Percentiles rank a stretch among this genome's conserved stretches.
These are phyloP conservation scores for Achaetomium macrosporum DNA, from an alignment of 2,329 filamentous ascomycete genomes.

Conservation along the genomic window DNA sequence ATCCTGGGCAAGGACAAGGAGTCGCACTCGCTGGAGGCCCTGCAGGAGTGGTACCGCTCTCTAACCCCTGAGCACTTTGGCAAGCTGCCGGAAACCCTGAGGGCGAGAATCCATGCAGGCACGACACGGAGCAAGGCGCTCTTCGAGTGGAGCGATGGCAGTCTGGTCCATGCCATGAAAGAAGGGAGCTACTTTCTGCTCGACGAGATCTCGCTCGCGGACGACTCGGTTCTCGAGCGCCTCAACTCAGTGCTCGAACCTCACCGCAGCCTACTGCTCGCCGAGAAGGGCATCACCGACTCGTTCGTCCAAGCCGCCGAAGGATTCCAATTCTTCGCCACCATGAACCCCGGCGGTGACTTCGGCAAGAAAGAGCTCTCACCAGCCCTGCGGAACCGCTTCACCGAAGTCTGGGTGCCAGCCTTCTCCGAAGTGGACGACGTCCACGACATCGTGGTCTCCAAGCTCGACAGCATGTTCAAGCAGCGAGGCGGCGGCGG, in stretches of 20 bases:
- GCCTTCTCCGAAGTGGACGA: constrained; percentile 79
- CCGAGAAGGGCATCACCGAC: constrained; percentile 85
- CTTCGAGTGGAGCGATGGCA: constrained; percentile 96
- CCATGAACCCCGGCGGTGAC: constrained; percentile 98
- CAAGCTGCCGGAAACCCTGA: constrained; percentile 42
- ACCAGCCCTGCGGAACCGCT: constrained; percentile 87
- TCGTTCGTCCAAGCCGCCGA: constrained; percentile 69
- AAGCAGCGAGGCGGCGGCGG: constrained; percentile 28
- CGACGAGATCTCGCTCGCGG: constrained; percentile 94
- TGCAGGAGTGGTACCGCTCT: constrained; percentile 55
- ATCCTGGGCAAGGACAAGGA: constrained; percentile 35
- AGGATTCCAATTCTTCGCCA: constrained; percentile 93
- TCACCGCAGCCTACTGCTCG: constrained; percentile 75
- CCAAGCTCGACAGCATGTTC: constrained; percentile 59
- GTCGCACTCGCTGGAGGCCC: constrained; percentile 41
- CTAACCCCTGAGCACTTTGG: constrained; percentile 41
- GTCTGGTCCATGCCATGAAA: constrained; percentile 89
- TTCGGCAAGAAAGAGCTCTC: constrained; percentile 98
- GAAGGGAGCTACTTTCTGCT: constrained; percentile 85
- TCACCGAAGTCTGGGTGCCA: constrained; percentile 98
- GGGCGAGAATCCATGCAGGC: constrained; percentile 41
- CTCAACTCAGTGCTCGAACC: constrained; percentile 95
- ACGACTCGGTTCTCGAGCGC: constrained; percentile 93
- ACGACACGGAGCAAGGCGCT: constrained; percentile 69
- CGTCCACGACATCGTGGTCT: constrained; percentile 75